phyloP scores from a whole-genome alignment of 495 filamentous ascomycete genomes.

The Neurospora tetraspora region DNA sequence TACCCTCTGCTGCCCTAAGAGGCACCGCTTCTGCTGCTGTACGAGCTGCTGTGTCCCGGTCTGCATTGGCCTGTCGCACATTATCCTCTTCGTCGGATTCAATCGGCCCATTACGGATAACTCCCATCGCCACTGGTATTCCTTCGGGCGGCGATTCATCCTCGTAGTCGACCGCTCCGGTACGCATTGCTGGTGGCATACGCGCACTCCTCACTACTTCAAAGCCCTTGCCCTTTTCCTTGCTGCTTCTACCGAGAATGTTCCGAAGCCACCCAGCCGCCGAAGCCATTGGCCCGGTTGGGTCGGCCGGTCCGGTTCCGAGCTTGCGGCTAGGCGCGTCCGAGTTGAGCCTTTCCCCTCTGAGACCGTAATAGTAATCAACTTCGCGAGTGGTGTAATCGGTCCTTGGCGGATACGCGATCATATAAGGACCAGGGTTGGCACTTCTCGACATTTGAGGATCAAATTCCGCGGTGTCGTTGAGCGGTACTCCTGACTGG shows the following conservation, averaged over 20 bases:
- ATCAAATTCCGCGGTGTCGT: constrained; percentile 29
- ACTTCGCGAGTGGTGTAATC: constrained; percentile 90
- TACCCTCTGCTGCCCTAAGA: constrained; percentile 34
- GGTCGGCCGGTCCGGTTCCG: constrained; percentile 90
- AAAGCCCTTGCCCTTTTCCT: constrained; percentile 88
- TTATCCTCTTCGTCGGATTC: constrained; percentile 50
- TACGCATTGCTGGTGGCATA: constrained; percentile 50
- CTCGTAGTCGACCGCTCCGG: constrained; percentile 41
- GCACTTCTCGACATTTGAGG: constrained; percentile 28
- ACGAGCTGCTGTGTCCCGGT: constrained; percentile 12
- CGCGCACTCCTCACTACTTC: constrained; percentile 86
- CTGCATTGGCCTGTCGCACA: constrained; percentile 13
- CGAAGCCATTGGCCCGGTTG: constrained; percentile 77
- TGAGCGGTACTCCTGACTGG: constrained; percentile 19
- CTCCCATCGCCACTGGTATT: constrained; percentile 48
- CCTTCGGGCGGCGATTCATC: constrained; percentile 43
- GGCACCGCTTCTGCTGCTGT: constrained; percentile 24
- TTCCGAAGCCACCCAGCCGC: constrained; percentile 81
- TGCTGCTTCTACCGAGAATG: constrained; percentile 70
- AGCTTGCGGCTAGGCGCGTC: constrained; percentile 70
- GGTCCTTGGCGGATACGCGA: constrained; percentile 39
- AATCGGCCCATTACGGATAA: constrained; percentile 45
- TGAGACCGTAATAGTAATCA: constrained; percentile 89
- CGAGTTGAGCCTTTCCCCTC: constrained; percentile 77
- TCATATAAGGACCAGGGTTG: constrained; percentile 29